Conservation (phyloP, 257 asterid species). For the Solanum sejunctum region DNA sequence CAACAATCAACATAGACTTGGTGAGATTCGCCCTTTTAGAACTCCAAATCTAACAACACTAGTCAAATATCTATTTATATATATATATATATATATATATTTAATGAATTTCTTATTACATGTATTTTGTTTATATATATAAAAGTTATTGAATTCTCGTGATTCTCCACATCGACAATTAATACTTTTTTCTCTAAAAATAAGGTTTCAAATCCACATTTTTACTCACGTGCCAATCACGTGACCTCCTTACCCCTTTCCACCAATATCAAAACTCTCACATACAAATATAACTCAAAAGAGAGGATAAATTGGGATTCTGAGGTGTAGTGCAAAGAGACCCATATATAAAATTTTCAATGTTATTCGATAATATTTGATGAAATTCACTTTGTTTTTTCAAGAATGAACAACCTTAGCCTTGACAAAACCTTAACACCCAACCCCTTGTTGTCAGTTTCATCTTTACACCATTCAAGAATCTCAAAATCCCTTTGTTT, state of each 20-base stretch:
- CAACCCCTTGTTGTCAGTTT: conserved; percentile 25
- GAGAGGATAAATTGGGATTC: background rate
- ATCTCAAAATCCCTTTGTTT: conserved; percentile 17
- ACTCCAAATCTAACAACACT: background rate
- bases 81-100: background rate
- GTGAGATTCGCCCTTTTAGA: accelerated
- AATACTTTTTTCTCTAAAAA: too few relatives aligned
- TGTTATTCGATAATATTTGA: conserved; percentile 6
- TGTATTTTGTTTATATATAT: background rate
- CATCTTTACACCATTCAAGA: conserved; percentile 11
- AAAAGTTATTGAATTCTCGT: background rate
- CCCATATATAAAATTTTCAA: background rate
- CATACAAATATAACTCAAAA: background rate
- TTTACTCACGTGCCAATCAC: background rate
- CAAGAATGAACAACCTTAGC: conserved; percentile 47
- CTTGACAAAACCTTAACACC: conserved; percentile 24
- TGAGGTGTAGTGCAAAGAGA: background rate
- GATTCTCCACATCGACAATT: too few relatives aligned
- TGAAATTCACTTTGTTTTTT: conserved; percentile 15
- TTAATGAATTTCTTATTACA: background rate
- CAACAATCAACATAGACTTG: background rate
- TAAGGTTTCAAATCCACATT: background rate
- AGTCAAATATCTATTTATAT: background rate
- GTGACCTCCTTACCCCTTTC: background rate
- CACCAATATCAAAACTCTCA: background rate